Evolutionary conservation across 306 rosid species (phyloP), one percentile per base, ranked within the genome.

Genomic region (Corylus americana): DNA sequence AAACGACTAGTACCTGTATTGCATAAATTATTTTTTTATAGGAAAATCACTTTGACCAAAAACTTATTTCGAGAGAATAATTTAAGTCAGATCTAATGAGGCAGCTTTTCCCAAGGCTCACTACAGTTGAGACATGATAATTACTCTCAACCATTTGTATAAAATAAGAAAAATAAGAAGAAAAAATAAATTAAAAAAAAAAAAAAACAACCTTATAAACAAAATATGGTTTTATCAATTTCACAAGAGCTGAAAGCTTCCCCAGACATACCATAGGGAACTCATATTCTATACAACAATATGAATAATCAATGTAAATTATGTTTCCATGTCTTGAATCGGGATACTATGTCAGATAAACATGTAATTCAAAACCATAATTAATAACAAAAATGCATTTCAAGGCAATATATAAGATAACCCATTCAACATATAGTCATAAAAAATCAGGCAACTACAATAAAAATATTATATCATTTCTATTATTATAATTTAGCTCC

Each of bases 381-480:
- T 42, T 42, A 42, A 42, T 1, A 54, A 54, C 20, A 18, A 17
- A 54, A 18, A 54, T 5, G 18, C 59, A 18, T 16, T 18, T 18
- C 59, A 55, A 55, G 59, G 16, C 44, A 18, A 67, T 3, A 53
- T 55, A 45, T 20, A 2, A 31, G 35, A 31, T 31, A 71, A 71
- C 73, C 73, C 78, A 73, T 72, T 72, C 78, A 35, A 72, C 37
- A 45, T 53, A 68, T 54, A 68, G 11, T 54, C 27, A n/a, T 59
- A 31, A 17, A 8, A 35, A 7, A 79, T 9, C 35, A 20, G 55
- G 44, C 68, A 62, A 29, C 68, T 13, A 72, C 61, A 35, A 73
- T 74, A 49, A 31, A 50, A 31, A 50, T 71, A 73, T 53, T 42
- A 55, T 17, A 55, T 18, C 61, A 55, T 55, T 17, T 55, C 10